phyloP scores from a whole-genome alignment of 2,329 filamentous ascomycete species.

The Pseudopithomyces chartarum region DNA sequence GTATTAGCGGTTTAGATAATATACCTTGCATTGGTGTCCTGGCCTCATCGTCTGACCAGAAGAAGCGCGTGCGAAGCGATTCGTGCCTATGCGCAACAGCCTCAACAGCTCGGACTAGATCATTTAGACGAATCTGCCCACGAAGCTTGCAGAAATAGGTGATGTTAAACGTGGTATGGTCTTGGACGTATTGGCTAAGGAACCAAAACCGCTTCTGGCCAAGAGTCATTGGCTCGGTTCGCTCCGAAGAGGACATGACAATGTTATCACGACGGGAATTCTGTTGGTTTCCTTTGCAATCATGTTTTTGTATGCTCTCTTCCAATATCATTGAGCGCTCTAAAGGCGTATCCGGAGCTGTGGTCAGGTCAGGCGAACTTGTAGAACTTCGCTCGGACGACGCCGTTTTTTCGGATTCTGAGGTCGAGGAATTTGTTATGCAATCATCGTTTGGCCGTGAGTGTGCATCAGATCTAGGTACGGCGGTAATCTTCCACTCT shows the following conservation, averaged over 20 bases:
- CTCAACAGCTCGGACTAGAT: constrained; percentile 43
- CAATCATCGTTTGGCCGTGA: neutral
- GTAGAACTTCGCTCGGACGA: constrained; percentile 3
- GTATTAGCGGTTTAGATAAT: constrained; percentile 1
- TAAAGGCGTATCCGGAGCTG: constrained; percentile 3
- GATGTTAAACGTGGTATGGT: constrained; percentile 50
- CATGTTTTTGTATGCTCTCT: constrained; percentile 2
- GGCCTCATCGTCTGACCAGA: constrained; percentile 14
- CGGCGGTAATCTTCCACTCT: neutral
- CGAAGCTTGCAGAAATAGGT: constrained; percentile 37
- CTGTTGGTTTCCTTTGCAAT: constrained; percentile 7
- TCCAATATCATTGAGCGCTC: constrained; percentile 17
- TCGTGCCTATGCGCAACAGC: constrained; percentile 39
- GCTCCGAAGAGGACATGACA: constrained; percentile 9
- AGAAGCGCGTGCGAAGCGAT: constrained; percentile 41
- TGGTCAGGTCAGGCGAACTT: constrained; percentile 7
- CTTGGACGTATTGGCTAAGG: constrained; percentile 36
- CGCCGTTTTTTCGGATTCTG: neutral
- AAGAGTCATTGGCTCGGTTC: constrained; percentile 43
- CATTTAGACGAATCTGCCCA: constrained; percentile 37
- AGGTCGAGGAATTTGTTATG: neutral
- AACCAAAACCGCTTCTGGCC: constrained; percentile 53
- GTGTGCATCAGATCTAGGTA: neutral
- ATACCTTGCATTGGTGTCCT: constrained; percentile 25
- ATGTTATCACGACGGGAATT: constrained; percentile 6